Evolutionary conservation across 805 yeast species (phyloP), one percentile per base, ranked within the genome.

Genomic region (Wickerhamiella alocasiicola): DNA sequence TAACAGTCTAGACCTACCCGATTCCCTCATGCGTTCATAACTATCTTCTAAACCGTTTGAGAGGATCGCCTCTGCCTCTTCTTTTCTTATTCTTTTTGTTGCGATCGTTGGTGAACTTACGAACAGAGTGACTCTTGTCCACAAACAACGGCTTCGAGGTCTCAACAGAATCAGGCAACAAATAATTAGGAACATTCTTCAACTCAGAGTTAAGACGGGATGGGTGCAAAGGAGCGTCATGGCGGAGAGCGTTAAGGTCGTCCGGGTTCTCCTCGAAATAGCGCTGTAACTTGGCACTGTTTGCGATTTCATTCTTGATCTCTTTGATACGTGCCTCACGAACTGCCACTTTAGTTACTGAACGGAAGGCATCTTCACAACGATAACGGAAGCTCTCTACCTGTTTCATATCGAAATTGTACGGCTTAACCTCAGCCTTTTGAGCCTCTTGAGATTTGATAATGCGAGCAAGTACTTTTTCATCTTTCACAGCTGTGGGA

Each of bases 191-290:
- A 23, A 91, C 88, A 58, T 94, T 73, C 58, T 83, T 87, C 64
- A 91, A 68, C 55, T 91, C 95, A 24, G 73, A 64, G 58, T 87
- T 95, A 5, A 76, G 71, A 59, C 94, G 74, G 1, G 87, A 67
- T 7, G 88, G 77, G 55, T 87, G 94, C 44, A 83, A 59, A 49
- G 81, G 94, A 53, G 78, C 81, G 57, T 91, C 98, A 55, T 91
- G 98, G 56, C 95, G 79, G 56, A 91, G 71, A 40, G 81, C 75
- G 16, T 76, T 75, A 53, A 91, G 70, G 62, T 91, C 98, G 55
- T 83, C 93, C 6, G 98, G 98, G 56, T 91, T 91, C 56, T 91
- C 97, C 60, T 88, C 95, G 57, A 91, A 91, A 62, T 84, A 94
- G 55, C 95, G 72, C 62, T 85, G 84, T 57, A 91, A 71, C 56